These are phyloP conservation scores for Phytophthora citricola DNA, from an alignment of 352 stramenopile species.

Conservation along the genomic window DNA sequence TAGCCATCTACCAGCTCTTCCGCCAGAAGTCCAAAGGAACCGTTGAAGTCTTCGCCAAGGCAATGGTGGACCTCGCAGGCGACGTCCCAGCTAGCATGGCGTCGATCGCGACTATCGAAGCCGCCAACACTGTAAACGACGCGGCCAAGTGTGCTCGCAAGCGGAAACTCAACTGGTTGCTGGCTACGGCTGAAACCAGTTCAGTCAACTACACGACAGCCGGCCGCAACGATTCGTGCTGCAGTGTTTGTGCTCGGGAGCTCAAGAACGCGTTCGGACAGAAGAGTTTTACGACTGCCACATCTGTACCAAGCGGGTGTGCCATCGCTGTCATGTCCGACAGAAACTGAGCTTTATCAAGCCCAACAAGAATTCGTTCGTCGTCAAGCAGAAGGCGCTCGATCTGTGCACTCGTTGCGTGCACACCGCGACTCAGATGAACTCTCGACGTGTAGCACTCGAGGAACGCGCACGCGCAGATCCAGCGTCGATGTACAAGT, in stretches of 20 bases:
- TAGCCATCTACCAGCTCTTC: constrained; percentile 41
- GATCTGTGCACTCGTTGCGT: constrained; percentile 43
- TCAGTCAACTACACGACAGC: constrained; percentile 3
- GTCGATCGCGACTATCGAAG: constrained; percentile 24
- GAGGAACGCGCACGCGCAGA: constrained; percentile 34
- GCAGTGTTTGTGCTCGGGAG: constrained; percentile 32
- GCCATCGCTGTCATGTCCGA: constrained; percentile 35
- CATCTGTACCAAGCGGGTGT: constrained; percentile 36
- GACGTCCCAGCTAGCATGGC: constrained; percentile 24
- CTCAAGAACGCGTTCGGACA: constrained; percentile 25
- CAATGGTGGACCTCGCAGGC: constrained; percentile 29
- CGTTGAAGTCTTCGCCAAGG: constrained; percentile 46
- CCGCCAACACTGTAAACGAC: constrained; percentile 17
- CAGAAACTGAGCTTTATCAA: constrained; percentile 41
- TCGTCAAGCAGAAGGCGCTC: constrained; percentile 31
- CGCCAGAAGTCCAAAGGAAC: constrained; percentile 38
- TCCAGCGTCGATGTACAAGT: constrained; percentile 35
- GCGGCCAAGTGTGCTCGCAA: constrained; percentile 32
- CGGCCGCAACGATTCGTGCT: constrained; percentile 14
- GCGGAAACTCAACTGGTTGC: constrained; percentile 42
- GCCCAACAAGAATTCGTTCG: constrained; percentile 17
- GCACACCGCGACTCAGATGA: constrained; percentile 37
- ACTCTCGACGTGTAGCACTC: constrained; percentile 34
- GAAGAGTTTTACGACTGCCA: constrained; percentile 31
- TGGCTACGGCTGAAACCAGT: constrained; percentile 24